phyloP scores from a whole-genome alignment of 768 basidiomycete species.

The Astraeus odoratus region DNA sequence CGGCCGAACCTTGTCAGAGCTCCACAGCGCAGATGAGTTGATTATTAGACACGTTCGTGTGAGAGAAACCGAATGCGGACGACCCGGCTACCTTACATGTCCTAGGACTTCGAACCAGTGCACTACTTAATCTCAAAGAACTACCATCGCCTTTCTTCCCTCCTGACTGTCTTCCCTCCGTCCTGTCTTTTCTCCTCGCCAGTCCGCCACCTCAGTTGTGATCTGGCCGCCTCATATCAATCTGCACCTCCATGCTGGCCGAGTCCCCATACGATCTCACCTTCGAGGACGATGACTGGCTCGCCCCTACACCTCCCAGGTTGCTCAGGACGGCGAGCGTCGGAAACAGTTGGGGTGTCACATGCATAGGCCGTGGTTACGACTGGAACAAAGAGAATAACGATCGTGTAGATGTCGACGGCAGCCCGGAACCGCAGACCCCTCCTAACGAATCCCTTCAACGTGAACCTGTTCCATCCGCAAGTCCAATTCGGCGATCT shows the following conservation, averaged over 20 bases:
- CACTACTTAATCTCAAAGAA: too few species aligned
- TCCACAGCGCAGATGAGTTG: too few species aligned
- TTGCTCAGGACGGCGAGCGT: constrained; percentile 62
- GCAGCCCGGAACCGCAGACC: constrained; percentile 5
- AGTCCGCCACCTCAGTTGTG: not conserved
- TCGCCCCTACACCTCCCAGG: constrained; percentile 39
- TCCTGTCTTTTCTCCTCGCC: not conserved
- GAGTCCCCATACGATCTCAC: constrained; percentile 51
- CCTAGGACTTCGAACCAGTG: too few species aligned
- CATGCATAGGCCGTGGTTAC: constrained; percentile 77
- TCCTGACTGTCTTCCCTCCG: not conserved
- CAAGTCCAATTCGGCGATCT: constrained; percentile 8
- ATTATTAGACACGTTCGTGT: too few species aligned
- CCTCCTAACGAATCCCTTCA: constrained; percentile 12
- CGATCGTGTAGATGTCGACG: constrained; percentile 11
- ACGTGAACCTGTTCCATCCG: constrained; percentile 4
- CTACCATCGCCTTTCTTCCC: not conserved
- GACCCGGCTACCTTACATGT: too few species aligned
- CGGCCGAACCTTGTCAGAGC: too few species aligned
- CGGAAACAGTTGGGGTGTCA: constrained; percentile 79
- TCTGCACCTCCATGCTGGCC: constrained; percentile 43
- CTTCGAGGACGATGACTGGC: constrained; percentile 72
- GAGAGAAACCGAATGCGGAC: too few species aligned
- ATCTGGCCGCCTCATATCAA: too few species aligned
- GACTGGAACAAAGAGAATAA: constrained; percentile 54